Percentiles rank a stretch among this genome's conserved stretches.
These are phyloP conservation scores for Dioscorea zingiberensis DNA, from an alignment of 106 monocot species.

Conservation along the genomic window DNA sequence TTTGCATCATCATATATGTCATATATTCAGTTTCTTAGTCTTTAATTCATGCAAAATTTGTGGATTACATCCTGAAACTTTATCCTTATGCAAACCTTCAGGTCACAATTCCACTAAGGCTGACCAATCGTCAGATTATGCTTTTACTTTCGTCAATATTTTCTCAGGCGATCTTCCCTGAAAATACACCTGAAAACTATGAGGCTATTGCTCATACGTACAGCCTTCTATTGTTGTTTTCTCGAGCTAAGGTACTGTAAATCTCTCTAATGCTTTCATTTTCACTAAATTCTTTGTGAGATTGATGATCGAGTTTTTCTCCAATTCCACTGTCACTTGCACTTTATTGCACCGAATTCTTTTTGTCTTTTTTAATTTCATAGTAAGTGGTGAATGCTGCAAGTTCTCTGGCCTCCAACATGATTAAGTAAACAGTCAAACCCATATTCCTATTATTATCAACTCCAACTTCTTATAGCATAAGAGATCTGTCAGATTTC, in stretches of 20 bases:
- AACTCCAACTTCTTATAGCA: no score
- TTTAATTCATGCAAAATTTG: no score
- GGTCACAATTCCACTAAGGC: conserved; percentile 58
- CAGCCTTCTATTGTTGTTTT: conserved; percentile 68
- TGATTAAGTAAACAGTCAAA: no score
- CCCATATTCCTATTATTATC: no score
- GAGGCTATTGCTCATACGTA: conserved; percentile 95
- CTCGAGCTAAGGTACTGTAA: conserved; percentile 60
- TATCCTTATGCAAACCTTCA: conserved; percentile 19
- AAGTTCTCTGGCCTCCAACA: no score
- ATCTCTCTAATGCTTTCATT: no score
- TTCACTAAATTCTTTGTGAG: not conserved
- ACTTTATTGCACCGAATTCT: not conserved
- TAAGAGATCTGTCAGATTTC: no score
- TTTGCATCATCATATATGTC: no score
- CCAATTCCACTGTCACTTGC: not conserved
- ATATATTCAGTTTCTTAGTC: not conserved
- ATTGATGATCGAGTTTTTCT: not conserved
- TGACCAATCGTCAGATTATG: conserved; percentile 62
- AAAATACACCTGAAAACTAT: conserved; percentile 79
- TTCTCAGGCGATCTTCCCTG: conserved; percentile 66
- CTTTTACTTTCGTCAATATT: conserved; percentile 85
- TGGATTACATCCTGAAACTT: not conserved
- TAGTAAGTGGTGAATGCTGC: no score
- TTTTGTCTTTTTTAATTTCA: not conserved